phyloP scores from a whole-genome alignment of 345 rosid species.

The Corchorus olitorius region DNA sequence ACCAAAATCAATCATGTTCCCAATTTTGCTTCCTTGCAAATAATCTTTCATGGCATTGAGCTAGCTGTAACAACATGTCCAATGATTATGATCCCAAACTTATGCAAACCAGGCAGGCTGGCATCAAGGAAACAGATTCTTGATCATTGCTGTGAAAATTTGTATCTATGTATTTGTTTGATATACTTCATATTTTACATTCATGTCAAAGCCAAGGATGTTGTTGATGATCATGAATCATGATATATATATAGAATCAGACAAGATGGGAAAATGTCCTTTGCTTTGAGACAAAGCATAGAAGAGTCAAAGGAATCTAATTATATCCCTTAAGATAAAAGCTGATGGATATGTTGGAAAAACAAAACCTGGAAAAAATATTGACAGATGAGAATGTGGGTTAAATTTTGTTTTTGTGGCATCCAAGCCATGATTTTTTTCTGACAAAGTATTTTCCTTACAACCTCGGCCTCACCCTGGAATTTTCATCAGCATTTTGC shows the following conservation, averaged over 20 bases:
- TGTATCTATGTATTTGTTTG: background rate
- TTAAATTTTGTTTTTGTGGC: background rate
- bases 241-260: background rate
- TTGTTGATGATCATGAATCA: background rate
- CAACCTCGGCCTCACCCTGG: slow-evolving; percentile 20
- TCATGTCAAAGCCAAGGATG: background rate
- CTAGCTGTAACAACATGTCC: slow-evolving; percentile 34
- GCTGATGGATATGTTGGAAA: slow-evolving; percentile 14
- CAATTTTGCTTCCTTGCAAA: slow-evolving; percentile 37
- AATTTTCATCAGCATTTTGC: background rate
- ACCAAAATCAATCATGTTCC: slow-evolving; percentile 41
- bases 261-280: background rate
- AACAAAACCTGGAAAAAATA: background rate
- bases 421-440: background rate
- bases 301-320: slow-evolving; percentile 4
- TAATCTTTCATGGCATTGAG: slow-evolving; percentile 42
- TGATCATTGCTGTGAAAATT: background rate
- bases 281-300: slow-evolving; percentile 1
- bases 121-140: no score
- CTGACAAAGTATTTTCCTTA: slow-evolving; percentile 15
- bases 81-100: slow-evolving; percentile 37
- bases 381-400: background rate
- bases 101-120: slow-evolving; percentile 13
- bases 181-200: background rate
- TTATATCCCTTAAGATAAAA: background rate